phyloP scores from a whole-genome alignment of 2,329 filamentous ascomycete species.

The Pseudogymnoascus sp. region DNA sequence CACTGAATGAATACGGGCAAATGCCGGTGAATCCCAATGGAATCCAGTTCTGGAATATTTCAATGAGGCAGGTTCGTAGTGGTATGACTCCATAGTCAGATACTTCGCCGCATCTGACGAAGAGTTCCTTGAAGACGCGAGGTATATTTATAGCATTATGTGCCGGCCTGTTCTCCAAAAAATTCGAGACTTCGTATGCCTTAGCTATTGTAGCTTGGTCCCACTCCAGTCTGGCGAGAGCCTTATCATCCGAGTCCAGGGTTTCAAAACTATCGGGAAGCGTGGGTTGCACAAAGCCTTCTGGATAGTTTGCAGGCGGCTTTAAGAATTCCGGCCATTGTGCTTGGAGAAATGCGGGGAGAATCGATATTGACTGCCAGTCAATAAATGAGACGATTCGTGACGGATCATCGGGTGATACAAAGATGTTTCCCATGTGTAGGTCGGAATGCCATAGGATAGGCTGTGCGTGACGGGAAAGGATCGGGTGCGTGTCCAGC shows the following conservation, averaged over 20 bases:
- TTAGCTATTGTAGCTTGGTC: neutral
- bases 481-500: neutral
- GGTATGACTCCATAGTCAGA: neutral
- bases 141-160: neutral
- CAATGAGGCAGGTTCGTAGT: neutral
- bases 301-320: neutral
- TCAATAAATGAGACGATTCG: conserved; percentile 33
- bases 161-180: neutral
- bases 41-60: neutral
- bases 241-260: conserved; percentile 30
- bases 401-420: conserved; percentile 32
- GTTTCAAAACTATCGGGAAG: conserved; percentile 24
- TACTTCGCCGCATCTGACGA: neutral
- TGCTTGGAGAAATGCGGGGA: conserved; percentile 32
- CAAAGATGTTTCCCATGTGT: conserved; percentile 36
- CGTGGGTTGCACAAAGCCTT: conserved; percentile 8
- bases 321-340: conserved; percentile 9
- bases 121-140: neutral
- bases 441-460: conserved; percentile 34
- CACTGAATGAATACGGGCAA: neutral
- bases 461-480: neutral
- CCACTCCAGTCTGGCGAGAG: neutral
- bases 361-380: conserved; percentile 33
- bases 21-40: neutral
- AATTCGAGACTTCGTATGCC: neutral